phyloP scores from a whole-genome alignment of 768 basidiomycete genomes.

The Boletus eberwhitei region DNA sequence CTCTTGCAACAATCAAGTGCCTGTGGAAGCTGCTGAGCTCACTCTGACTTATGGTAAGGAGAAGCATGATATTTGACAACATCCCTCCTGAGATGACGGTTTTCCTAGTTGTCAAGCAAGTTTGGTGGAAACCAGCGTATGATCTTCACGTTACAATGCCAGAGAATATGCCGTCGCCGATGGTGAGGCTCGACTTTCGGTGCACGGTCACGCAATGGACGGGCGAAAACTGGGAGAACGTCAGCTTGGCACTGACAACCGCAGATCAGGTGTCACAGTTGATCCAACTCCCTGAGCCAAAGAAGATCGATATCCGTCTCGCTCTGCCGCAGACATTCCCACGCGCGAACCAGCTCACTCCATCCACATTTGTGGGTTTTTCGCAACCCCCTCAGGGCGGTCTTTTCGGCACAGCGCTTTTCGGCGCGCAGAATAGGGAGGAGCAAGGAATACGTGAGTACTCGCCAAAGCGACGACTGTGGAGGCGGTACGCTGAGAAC shows the following conservation, averaged over 20 bases:
- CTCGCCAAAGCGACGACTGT: too few species aligned
- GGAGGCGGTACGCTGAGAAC: too few species aligned
- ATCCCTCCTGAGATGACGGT: background rate
- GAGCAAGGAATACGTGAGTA: too few species aligned
- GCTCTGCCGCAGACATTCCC: background rate
- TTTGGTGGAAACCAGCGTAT: conserved; percentile 21
- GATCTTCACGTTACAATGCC: conserved; percentile 14
- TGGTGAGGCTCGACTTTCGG: conserved; percentile 25
- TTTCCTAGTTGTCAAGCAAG: conserved; percentile 11
- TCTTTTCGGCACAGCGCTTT: too few species aligned
- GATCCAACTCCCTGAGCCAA: conserved; percentile 22
- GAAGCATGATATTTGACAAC: background rate
- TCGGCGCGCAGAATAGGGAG: too few species aligned
- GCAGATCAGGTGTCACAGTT: conserved; percentile 16
- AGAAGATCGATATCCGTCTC: conserved; percentile 16
- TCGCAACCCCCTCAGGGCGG: too few species aligned
- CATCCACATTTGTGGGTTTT: too few species aligned
- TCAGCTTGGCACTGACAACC: conserved; percentile 26
- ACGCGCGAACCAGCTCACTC: too few species aligned
- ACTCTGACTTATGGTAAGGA: conserved; percentile 19
- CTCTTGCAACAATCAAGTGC: background rate
- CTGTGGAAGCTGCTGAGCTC: conserved; percentile 12
- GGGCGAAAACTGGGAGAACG: conserved; percentile 31
- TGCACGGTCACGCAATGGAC: conserved; percentile 29
- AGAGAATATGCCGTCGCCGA: conserved; percentile 11